phyloP scores from a whole-genome alignment of 805 yeast genomes.

The Candida ficus region DNA sequence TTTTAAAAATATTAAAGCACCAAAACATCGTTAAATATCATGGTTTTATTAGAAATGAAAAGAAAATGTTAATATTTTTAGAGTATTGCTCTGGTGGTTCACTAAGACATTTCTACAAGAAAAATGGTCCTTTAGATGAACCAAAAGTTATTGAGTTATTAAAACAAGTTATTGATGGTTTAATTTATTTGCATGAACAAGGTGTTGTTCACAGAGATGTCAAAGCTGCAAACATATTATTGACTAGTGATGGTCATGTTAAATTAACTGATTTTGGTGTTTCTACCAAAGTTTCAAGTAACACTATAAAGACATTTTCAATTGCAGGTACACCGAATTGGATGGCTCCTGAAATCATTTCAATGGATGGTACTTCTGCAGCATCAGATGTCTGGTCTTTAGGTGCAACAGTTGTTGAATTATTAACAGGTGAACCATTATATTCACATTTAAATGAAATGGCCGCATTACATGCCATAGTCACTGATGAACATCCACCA shows the following conservation, averaged over 20 bases:
- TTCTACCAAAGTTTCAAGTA: slow-evolving; percentile 61
- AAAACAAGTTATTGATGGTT: slow-evolving; percentile 63
- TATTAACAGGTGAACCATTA: slow-evolving; percentile 84
- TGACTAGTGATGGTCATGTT: slow-evolving; percentile 61
- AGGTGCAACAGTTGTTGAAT: slow-evolving; percentile 91
- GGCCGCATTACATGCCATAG: slow-evolving; percentile 82
- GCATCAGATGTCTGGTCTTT: slow-evolving; percentile 91
- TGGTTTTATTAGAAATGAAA: slow-evolving; percentile 76
- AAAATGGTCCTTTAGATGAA: slow-evolving; percentile 49
- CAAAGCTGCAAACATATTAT: slow-evolving; percentile 71
- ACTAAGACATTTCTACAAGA: slow-evolving; percentile 39
- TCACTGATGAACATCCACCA: slow-evolving; percentile 66
- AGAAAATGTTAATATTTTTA: slow-evolving; percentile 67
- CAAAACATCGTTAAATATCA: slow-evolving; percentile 87
- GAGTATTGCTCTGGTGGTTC: slow-evolving; percentile 70
- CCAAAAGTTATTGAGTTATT: slow-evolving; percentile 55
- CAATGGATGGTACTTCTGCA: slow-evolving; percentile 78
- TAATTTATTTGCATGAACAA: slow-evolving; percentile 57
- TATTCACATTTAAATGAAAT: slow-evolving; percentile 70
- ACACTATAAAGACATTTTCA: slow-evolving; percentile 46
- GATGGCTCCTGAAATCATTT: slow-evolving; percentile 97
- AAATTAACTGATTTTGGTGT: slow-evolving; percentile 75
- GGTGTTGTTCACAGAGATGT: slow-evolving; percentile 71
- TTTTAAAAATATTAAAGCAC: slow-evolving; percentile 76
- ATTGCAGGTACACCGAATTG: slow-evolving; percentile 90